Conservation (phyloP, 2,329 filamentous ascomycete genomes). For the Diaporthe helianthi region DNA sequence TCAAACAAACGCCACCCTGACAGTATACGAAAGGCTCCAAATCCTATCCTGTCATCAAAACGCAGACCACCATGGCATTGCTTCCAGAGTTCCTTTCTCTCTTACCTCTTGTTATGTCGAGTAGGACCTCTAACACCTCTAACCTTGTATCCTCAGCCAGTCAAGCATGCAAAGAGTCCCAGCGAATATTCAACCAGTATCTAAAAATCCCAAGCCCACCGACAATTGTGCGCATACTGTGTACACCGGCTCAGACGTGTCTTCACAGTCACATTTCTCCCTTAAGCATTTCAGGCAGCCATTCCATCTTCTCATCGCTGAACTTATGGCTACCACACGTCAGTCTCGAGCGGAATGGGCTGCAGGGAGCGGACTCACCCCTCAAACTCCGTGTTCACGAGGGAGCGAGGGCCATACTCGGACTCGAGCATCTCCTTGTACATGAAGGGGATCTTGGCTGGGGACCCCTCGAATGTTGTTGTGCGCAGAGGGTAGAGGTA, state of each 20-base stretch:
- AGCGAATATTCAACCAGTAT: background rate
- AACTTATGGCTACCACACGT: slow-evolving; percentile 49
- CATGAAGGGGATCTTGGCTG: slow-evolving; percentile 69
- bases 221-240: background rate
- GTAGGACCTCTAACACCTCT: too few species aligned
- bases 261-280: background rate
- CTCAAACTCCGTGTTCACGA: slow-evolving; percentile 59
- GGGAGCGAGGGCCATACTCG: slow-evolving; percentile 62
- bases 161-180: background rate
- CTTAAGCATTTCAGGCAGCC: slow-evolving; percentile 37
- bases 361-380: slow-evolving; percentile 49
- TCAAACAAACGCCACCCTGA: background rate
- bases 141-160: background rate
- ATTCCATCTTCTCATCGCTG: slow-evolving; percentile 47
- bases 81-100: background rate
- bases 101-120: background rate
- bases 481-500: slow-evolving; percentile 74
- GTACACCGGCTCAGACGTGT: background rate
- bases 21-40: background rate
- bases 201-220: background rate
- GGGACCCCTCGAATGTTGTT: slow-evolving; percentile 71
- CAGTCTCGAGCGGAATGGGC: slow-evolving; percentile 23
- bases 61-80: background rate
- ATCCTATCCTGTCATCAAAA: background rate
- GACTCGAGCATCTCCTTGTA: slow-evolving; percentile 65